These are phyloP conservation scores for Glaciozyma antarctica DNA, from an alignment of 768 basidiomycete species.

Conservation along the genomic window DNA sequence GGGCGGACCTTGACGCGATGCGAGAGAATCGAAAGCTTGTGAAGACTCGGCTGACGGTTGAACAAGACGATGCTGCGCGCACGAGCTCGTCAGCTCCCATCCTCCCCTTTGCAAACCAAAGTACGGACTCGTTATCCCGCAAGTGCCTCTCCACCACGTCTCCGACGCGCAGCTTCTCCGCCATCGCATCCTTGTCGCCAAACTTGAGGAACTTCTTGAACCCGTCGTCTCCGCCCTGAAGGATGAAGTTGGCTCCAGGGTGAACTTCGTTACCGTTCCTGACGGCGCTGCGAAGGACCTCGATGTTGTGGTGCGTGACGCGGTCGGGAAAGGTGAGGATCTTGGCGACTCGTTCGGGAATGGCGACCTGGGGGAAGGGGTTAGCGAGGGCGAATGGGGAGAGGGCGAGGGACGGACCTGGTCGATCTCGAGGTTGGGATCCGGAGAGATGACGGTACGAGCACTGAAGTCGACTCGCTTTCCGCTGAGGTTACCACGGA, in stretches of 20 bases:
- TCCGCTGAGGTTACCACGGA: constrained; percentile 93
- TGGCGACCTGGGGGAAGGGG: constrained; percentile 52
- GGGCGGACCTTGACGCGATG: constrained; percentile 92
- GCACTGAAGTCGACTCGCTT: constrained; percentile 99
- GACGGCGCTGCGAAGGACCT: constrained; percentile 61
- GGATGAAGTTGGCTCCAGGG: constrained; percentile 92
- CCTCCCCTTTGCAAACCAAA: neutral
- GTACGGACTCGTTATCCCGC: constrained; percentile 71
- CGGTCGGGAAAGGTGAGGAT: constrained; percentile 93
- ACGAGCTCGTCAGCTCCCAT: neutral
- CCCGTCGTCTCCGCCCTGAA: constrained; percentile 57
- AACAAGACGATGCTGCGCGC: constrained; percentile 66
- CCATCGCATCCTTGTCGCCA: constrained; percentile 67
- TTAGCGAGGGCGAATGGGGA: neutral
- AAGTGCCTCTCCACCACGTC: constrained; percentile 93
- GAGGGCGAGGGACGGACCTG: constrained; percentile 50
- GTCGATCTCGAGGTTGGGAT: constrained; percentile 96
- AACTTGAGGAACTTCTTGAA: constrained; percentile 85
- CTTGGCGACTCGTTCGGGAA: constrained; percentile 89
- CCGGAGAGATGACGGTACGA: constrained; percentile 96
- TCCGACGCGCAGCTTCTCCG: constrained; percentile 71
- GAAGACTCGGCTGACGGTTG: constrained; percentile 96
- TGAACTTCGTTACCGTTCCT: constrained; percentile 81
- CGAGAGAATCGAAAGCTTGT: constrained; percentile 99
- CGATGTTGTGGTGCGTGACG: constrained; percentile 84